A percentile compares a stretch with the other conserved stretches of the same genome.
phyloP scores from a whole-genome alignment of 192 early-diverging fungal genomes.

The Geosiphon pyriformis region DNA sequence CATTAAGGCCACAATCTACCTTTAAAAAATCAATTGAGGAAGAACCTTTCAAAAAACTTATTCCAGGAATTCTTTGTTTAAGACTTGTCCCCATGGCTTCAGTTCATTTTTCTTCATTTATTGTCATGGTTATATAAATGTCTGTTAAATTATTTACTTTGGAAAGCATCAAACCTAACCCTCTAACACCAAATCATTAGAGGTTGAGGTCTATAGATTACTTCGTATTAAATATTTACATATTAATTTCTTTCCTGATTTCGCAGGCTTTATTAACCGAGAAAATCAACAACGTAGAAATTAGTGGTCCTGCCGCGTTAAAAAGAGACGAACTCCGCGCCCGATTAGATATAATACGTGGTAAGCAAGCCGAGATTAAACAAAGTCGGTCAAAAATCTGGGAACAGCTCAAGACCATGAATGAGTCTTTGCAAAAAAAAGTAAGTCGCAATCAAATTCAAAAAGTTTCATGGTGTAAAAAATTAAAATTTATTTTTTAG shows the following conservation, averaged over 20 bases:
- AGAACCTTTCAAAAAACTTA: too few species aligned
- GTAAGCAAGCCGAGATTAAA: constrained; percentile 66
- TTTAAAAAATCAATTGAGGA: too few species aligned
- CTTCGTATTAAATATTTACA: too few species aligned
- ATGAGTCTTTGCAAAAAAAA: constrained; percentile 77
- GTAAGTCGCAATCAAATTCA: constrained; percentile 29
- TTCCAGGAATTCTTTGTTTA: background rate
- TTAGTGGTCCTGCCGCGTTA: constrained; percentile 48
- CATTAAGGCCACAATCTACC: too few species aligned
- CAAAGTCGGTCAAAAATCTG: constrained; percentile 64
- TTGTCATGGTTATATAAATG: background rate
- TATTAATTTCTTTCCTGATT: background rate
- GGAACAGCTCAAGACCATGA: constrained; percentile 65
- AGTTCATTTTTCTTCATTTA: background rate
- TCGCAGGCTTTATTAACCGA: constrained; percentile 51
- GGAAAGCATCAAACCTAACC: too few species aligned
- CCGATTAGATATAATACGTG: constrained; percentile 61
- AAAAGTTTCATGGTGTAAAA: background rate
- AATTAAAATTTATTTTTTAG: constrained; percentile 30
- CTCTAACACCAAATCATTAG: too few species aligned
- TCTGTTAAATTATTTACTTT: background rate
- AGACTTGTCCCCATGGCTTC: background rate
- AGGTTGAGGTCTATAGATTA: too few species aligned
- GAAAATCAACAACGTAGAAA: constrained; percentile 49
- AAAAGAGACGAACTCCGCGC: constrained; percentile 56